Evolutionary conservation across 768 basidiomycete genomes (phyloP).

Genomic region (Brasilioporus rufonigricans): DNA sequence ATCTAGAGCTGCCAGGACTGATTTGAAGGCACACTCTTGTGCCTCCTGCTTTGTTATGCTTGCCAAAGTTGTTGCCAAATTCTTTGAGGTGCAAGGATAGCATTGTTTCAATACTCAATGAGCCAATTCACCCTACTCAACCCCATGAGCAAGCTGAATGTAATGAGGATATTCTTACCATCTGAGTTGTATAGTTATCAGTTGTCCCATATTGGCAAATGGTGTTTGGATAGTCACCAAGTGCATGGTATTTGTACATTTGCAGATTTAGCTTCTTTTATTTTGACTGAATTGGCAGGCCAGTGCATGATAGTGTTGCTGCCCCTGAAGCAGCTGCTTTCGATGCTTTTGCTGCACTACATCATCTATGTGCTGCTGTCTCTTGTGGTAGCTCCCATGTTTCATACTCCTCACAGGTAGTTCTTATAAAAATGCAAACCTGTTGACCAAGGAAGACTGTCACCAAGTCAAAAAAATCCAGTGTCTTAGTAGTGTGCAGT

Average conservation of each 20-base stretch:
- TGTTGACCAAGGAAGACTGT: too few species aligned
- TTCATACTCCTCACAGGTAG: neutral
- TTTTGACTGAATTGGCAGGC: neutral
- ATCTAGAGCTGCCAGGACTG: too few species aligned
- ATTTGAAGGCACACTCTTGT: too few species aligned
- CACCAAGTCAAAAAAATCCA: neutral
- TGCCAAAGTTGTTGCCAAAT: too few species aligned
- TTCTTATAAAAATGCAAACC: too few species aligned
- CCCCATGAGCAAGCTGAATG: too few species aligned
- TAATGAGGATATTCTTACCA: neutral
- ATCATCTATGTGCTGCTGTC: neutral
- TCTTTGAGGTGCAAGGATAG: too few species aligned
- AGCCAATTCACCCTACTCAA: neutral
- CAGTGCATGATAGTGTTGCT: too few species aligned
- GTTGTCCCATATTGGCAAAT: neutral
- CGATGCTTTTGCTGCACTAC: too few species aligned
- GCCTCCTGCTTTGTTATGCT: too few species aligned
- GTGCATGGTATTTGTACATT: neutral
- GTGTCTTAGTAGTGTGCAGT: neutral
- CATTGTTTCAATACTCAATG: too few species aligned
- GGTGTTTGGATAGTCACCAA: neutral
- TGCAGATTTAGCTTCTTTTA: neutral
- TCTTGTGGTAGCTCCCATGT: neutral
- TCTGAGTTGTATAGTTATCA: neutral
- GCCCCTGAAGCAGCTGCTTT: too few species aligned